Base-by-base conservation (phyloP, 208 protist genomes). In the Acanthamoeba royreba region DNA sequence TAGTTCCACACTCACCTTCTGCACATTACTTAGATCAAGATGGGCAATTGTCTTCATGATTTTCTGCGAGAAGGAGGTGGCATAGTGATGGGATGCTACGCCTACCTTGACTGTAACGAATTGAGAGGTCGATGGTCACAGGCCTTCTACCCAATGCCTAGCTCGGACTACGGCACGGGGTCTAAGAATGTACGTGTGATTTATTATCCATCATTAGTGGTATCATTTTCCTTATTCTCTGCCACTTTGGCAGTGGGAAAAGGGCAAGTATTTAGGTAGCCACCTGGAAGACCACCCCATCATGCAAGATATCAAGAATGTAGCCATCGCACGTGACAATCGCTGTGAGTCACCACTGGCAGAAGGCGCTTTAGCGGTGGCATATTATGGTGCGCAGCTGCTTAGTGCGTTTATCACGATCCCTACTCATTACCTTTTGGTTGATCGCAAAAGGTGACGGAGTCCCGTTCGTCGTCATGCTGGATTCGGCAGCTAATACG, bases 71-170 rank as follows among this genome's bases (percentile, higher is more conserved):
- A 83, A 38, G 72, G 72, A 49, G 72, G 72, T 8, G 72, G 72
- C 15, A 22, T 83, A 43, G 72, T 83, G 35, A 83, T 83, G 72
- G 72, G 72, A 4, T 83, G 72, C 72, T 83, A 83, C 28, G 25
- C 72, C 72, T 83, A 83, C 72, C 42, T 83, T 15, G 72, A 83
- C 25, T 83, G 72, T 43, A 83, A 83, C 43, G 72, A 83, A 17
- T 43, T 83, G 1, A 15, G 52, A 15, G 72, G 72, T 0, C 45
- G 52, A 43, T 83, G 72, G 72, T 83, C 72, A 43, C 72, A 83
- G 72, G 72, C 35, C 19, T 31, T 83, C 40, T 83, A 83, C 42
- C 72, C 72, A 1, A 83, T 83, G 72, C 42, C 72, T 22, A 83
- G 72, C 42, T 83, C 72, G 4, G 72, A 83, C 42, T 83, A 83